These are phyloP conservation scores for Passiflora organensis DNA, from an alignment of 345 rosid genomes.

Conservation along the genomic window DNA sequence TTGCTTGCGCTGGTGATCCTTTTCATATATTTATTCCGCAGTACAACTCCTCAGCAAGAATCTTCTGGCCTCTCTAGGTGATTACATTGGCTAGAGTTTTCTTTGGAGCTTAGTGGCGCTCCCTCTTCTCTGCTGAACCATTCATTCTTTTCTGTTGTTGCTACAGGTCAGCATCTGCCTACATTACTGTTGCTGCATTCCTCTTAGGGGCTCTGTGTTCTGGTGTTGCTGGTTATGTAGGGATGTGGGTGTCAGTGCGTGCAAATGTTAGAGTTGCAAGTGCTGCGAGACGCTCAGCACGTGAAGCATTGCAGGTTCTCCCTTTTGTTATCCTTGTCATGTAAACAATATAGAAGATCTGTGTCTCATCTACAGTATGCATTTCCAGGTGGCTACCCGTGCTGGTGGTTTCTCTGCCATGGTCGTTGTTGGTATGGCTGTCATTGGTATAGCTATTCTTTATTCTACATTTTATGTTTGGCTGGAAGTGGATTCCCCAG, in stretches of 20 bases:
- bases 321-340: conserved; percentile 17
- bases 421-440: conserved; percentile 99
- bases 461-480: conserved; percentile 88
- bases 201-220: conserved; percentile 94
- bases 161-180: conserved; percentile 75
- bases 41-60: conserved; percentile 90
- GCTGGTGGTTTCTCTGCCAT: conserved; percentile 98
- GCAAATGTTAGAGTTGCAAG: conserved; percentile 98
- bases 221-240: conserved; percentile 92
- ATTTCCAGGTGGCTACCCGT: conserved; percentile 78
- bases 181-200: conserved; percentile 87
- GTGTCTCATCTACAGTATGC: conserved; percentile 21
- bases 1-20: conserved; percentile 85
- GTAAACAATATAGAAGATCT: conserved; percentile 12
- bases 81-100: conserved; percentile 8
- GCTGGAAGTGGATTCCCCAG: conserved; percentile 84
- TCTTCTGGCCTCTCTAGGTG: conserved; percentile 96
- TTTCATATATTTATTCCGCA: conserved; percentile 79
- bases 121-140: not conserved
- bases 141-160: conserved; percentile 19
- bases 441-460: conserved; percentile 88
- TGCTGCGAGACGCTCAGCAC: conserved; percentile 97
- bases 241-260: conserved; percentile 99
- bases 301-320: conserved; percentile 97
- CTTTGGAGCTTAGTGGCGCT: conserved; percentile 6